Percentiles rank a stretch among this genome's conserved stretches.
phyloP scores from a whole-genome alignment of 805 yeast genomes.

The Wickerhamomyces strasburgensis region DNA sequence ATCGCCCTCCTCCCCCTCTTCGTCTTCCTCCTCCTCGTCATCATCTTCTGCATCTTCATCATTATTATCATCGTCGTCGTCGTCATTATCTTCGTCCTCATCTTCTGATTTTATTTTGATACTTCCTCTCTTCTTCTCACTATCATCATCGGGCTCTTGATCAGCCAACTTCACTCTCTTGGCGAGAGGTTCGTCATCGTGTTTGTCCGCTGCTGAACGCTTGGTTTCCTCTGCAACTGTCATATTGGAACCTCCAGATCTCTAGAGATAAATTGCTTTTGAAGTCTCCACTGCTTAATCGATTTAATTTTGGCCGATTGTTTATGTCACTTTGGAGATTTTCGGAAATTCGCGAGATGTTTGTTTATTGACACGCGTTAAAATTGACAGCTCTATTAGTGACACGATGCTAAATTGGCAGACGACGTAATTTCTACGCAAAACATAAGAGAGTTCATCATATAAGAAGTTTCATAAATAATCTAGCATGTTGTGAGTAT shows the following conservation, averaged over 20 bases:
- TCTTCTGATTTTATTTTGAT: slow-evolving; percentile 18
- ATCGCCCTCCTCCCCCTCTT: slow-evolving; percentile 24
- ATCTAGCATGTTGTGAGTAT: too few relatives aligned
- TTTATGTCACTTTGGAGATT: neutral
- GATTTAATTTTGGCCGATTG: neutral
- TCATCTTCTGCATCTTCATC: slow-evolving; percentile 23
- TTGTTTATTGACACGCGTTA: too few relatives aligned
- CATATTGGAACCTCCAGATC: neutral
- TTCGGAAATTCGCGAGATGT: too few relatives aligned
- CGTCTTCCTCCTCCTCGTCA: slow-evolving; percentile 22
- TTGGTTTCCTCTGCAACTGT: slow-evolving; percentile 16
- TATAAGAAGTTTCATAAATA: too few relatives aligned
- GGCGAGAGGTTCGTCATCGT: slow-evolving; percentile 27
- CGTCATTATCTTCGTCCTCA: slow-evolving; percentile 25
- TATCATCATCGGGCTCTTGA: slow-evolving; percentile 18
- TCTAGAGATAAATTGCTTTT: too few relatives aligned
- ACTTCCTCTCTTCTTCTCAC: slow-evolving; percentile 14
- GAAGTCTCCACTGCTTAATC: neutral
- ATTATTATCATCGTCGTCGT: slow-evolving; percentile 19
- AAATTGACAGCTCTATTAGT: too few relatives aligned
- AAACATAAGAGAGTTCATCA: too few relatives aligned
- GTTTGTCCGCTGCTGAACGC: slow-evolving; percentile 12
- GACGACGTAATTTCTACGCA: too few relatives aligned
- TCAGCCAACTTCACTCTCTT: slow-evolving; percentile 23
- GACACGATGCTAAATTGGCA: too few relatives aligned